Percentiles rank a stretch among this genome's conserved stretches.
phyloP scores from a whole-genome alignment of 75 land plant species.

The Pseudotsuga menziesii region DNA sequence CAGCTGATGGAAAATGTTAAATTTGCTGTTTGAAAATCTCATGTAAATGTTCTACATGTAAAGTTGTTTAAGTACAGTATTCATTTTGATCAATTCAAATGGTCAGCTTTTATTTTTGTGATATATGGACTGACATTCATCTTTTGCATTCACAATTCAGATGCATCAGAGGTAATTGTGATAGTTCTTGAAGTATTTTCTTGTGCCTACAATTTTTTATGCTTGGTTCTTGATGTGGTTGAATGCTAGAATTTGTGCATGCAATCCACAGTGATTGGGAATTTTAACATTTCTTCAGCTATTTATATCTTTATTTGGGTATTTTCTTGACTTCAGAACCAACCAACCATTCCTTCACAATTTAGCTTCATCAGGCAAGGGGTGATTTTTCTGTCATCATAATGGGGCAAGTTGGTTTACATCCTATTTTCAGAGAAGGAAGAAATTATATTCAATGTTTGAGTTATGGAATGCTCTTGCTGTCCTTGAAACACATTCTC shows the following conservation, averaged over 20 bases:
- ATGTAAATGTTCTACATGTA: constrained; percentile 1
- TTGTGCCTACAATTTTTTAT: background rate
- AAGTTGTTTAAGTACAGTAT: background rate
- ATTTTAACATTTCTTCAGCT: background rate
- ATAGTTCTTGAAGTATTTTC: background rate
- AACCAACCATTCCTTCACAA: background rate
- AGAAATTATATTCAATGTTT: too few relatives aligned
- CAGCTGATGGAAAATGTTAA: background rate
- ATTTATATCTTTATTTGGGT: background rate
- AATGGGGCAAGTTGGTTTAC: background rate
- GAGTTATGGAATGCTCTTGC: too few relatives aligned
- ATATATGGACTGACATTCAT: background rate
- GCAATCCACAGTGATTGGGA: background rate
- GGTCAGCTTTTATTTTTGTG: background rate
- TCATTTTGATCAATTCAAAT: background rate
- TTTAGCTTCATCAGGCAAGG: background rate
- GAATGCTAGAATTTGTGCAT: background rate
- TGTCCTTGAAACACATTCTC: too few relatives aligned
- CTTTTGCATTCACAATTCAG: too few relatives aligned
- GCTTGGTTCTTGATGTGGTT: background rate
- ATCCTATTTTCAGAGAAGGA: too few relatives aligned
- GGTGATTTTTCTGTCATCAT: background rate
- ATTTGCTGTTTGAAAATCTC: constrained; percentile 5
- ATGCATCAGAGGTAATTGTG: too few relatives aligned
- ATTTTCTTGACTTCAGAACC: background rate